A percentile compares a stretch with the other conserved stretches of the same genome.
phyloP scores from a whole-genome alignment of 352 stramenopile species.

The Phytophthora melonis region DNA sequence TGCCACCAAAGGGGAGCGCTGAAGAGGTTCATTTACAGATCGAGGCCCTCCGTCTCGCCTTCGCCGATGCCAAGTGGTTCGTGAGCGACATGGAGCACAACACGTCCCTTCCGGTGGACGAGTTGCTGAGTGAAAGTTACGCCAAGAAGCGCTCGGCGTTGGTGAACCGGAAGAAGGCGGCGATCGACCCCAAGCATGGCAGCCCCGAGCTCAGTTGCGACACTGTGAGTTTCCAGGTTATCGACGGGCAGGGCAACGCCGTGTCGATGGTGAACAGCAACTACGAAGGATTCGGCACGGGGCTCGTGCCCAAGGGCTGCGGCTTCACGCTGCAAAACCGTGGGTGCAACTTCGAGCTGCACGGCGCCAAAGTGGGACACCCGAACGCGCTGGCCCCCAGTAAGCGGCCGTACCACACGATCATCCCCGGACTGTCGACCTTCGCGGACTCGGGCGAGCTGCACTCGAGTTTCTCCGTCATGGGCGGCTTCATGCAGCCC shows the following conservation, averaged over 20 bases:
- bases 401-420: slow-evolving; percentile 98
- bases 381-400: slow-evolving; percentile 91
- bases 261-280: slow-evolving; percentile 99
- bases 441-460: slow-evolving; percentile 87
- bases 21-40: slow-evolving; percentile 93
- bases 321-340: slow-evolving; percentile 98
- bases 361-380: slow-evolving; percentile 70
- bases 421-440: slow-evolving; percentile 96
- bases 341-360: slow-evolving; percentile 94
- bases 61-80: slow-evolving; percentile 91
- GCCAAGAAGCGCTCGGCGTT: slow-evolving; percentile 60
- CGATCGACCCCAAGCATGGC: slow-evolving; percentile 64
- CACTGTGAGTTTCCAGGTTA: slow-evolving; percentile 97
- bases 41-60: slow-evolving; percentile 94
- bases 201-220: slow-evolving; percentile 80
- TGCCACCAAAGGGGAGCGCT: slow-evolving; percentile 57
- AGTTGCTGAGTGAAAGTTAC: slow-evolving; percentile 87
- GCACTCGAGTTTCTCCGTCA: slow-evolving; percentile 93
- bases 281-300: slow-evolving; percentile 97
- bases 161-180: slow-evolving; percentile 53
- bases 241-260: slow-evolving; percentile 95
- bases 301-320: slow-evolving; percentile 92
- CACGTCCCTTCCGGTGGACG: slow-evolving; percentile 55
- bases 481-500: slow-evolving; percentile 97
- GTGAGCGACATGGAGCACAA: slow-evolving; percentile 84